Percentiles rank a stretch among this genome's conserved stretches.
These are phyloP conservation scores for Trichoderma orchidacearum DNA, from an alignment of 495 filamentous ascomycete genomes.

Conservation along the genomic window DNA sequence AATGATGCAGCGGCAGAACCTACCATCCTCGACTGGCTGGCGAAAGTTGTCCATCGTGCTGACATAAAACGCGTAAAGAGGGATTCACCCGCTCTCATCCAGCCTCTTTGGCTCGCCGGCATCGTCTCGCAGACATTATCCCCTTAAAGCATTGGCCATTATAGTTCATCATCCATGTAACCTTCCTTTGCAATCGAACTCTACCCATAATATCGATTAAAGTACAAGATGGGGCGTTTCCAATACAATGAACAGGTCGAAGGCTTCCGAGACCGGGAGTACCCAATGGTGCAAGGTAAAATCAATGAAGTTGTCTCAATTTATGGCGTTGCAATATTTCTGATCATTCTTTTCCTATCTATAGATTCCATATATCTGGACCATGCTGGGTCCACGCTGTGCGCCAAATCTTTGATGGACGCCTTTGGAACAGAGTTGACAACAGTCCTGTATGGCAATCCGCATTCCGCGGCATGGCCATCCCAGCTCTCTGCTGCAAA, in stretches of 20 bases:
- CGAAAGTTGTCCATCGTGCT: background rate
- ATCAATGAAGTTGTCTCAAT: background rate
- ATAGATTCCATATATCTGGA: constrained; percentile 68
- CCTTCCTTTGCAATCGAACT: too few relatives aligned
- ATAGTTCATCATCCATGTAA: too few relatives aligned
- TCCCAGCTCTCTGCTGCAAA: constrained; percentile 62
- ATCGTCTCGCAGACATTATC: background rate
- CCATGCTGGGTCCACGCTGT: constrained; percentile 80
- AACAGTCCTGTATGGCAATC: constrained; percentile 74
- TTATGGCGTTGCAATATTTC: background rate
- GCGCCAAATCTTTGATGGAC: constrained; percentile 70
- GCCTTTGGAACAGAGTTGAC: constrained; percentile 63
- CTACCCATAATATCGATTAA: too few relatives aligned
- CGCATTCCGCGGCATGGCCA: constrained; percentile 73
- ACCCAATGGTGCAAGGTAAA: constrained; percentile 72
- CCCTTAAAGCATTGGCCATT: background rate
- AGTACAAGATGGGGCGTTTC: background rate
- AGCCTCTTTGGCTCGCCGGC: too few relatives aligned
- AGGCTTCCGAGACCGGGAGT: constrained; percentile 54
- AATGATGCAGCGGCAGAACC: background rate
- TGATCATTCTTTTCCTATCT: constrained; percentile 20
- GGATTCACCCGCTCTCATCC: too few relatives aligned
- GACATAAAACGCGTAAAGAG: too few relatives aligned
- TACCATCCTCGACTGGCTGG: background rate
- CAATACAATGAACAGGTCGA: constrained; percentile 56